Percentiles rank a stretch among this genome's conserved stretches.
Evolutionary conservation across 805 yeast genomes (phyloP).

Genomic region (Sugiyamaella americana): DNA sequence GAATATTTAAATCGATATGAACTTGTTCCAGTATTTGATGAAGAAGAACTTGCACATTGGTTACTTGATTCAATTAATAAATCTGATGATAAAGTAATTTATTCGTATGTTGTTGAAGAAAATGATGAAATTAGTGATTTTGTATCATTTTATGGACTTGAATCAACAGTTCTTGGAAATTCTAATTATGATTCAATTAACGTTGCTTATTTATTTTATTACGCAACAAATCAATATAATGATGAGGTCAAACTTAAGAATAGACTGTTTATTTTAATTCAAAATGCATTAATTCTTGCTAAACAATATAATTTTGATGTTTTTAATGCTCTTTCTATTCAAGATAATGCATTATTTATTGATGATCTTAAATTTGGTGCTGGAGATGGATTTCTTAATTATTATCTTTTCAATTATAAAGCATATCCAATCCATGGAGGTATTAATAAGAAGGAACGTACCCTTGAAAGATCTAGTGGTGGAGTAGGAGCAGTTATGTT

Average conservation of each 20-base stretch:
- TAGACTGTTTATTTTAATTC: slow-evolving; percentile 56
- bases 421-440: slow-evolving; percentile 83
- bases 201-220: slow-evolving; percentile 84
- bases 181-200: slow-evolving; percentile 60
- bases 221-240: slow-evolving; percentile 47
- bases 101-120: slow-evolving; percentile 68
- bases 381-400: slow-evolving; percentile 90
- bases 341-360: slow-evolving; percentile 81
- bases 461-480: slow-evolving; percentile 54
- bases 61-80: slow-evolving; percentile 44
- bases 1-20: slow-evolving; percentile 67
- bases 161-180: slow-evolving; percentile 71
- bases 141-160: slow-evolving; percentile 81
- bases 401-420: slow-evolving; percentile 85
- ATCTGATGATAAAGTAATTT: slow-evolving; percentile 47
- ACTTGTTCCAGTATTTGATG: slow-evolving; percentile 59
- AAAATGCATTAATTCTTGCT: slow-evolving; percentile 72
- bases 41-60: slow-evolving; percentile 77
- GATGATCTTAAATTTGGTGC: slow-evolving; percentile 80
- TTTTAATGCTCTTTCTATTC: slow-evolving; percentile 85
- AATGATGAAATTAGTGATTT: slow-evolving; percentile 69
- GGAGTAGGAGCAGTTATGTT: slow-evolving; percentile 89
- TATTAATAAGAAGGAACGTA: slow-evolving; percentile 45
- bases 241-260: slow-evolving; percentile 43
- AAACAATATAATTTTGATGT: slow-evolving; percentile 72